phyloP scores from a whole-genome alignment of 495 filamentous ascomycete genomes.

The Talaromyces proteolyticus region DNA sequence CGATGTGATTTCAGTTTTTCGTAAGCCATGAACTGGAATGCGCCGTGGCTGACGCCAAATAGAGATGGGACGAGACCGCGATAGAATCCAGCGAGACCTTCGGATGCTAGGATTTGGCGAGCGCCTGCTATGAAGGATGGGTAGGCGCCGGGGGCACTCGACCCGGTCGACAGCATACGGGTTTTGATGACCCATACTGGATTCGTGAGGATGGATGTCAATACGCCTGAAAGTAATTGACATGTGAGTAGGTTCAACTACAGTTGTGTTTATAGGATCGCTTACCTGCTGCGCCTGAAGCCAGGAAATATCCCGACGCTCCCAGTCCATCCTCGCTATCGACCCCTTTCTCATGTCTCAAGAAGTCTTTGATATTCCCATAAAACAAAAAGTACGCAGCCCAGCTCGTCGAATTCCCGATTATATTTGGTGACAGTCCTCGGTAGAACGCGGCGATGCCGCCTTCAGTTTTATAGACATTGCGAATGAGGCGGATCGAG shows the following conservation, averaged over 20 bases:
- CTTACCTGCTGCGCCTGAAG: slow-evolving; percentile 73
- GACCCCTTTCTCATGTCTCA: slow-evolving; percentile 14
- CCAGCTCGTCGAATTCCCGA: slow-evolving; percentile 90
- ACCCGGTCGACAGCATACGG: slow-evolving; percentile 85
- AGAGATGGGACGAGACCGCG: slow-evolving; percentile 76
- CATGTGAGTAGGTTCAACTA: no score
- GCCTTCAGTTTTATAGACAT: slow-evolving; percentile 52
- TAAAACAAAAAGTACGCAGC: slow-evolving; percentile 83
- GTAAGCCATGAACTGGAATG: slow-evolving; percentile 94
- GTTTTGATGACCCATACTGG: slow-evolving; percentile 99
- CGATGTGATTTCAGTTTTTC: slow-evolving; percentile 72
- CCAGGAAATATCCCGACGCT: slow-evolving; percentile 76
- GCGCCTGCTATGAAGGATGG: slow-evolving; percentile 65
- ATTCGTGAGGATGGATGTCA: slow-evolving; percentile 81
- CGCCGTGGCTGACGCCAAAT: slow-evolving; percentile 90
- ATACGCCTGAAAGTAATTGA: no score
- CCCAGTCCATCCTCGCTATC: slow-evolving; percentile 31
- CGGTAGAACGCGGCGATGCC: slow-evolving; percentile 70
- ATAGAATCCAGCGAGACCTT: slow-evolving; percentile 77
- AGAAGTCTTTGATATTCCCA: slow-evolving; percentile 46
- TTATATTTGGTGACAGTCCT: slow-evolving; percentile 80
- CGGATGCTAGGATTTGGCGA: slow-evolving; percentile 52
- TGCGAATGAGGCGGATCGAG: slow-evolving; percentile 48
- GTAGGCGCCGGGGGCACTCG: slow-evolving; percentile 71
- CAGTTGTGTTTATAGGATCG: no score